These are phyloP conservation scores for Phlyctochytrium bullatum DNA, from an alignment of 192 early-diverging fungal species.

Conservation along the genomic window DNA sequence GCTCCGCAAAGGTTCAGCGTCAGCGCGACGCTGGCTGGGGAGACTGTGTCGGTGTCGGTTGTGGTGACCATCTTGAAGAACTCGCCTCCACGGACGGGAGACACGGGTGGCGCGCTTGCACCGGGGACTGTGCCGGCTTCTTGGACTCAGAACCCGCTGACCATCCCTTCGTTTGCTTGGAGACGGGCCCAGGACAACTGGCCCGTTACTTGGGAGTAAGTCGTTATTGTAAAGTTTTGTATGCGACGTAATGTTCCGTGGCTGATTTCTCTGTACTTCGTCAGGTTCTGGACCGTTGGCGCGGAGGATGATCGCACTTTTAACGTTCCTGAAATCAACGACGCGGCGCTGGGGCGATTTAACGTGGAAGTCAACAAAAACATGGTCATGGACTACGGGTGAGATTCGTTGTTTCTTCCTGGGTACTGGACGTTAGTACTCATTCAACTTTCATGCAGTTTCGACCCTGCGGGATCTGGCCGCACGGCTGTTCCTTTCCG, in stretches of 20 bases:
- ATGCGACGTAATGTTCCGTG: too few relatives aligned
- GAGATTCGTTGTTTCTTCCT: not conserved
- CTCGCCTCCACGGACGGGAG: not conserved
- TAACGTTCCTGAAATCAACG: too few relatives aligned
- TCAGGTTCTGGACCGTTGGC: too few relatives aligned
- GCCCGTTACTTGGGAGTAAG: constrained; percentile 2
- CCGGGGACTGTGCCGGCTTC: not conserved
- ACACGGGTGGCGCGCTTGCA: not conserved
- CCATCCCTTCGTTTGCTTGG: not conserved
- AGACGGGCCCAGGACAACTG: not conserved
- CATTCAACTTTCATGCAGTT: too few relatives aligned
- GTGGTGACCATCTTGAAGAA: not conserved
- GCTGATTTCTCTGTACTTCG: too few relatives aligned
- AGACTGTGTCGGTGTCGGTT: not conserved
- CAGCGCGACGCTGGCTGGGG: not conserved
- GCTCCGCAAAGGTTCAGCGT: not conserved
- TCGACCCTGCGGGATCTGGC: not conserved
- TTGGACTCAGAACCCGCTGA: not conserved
- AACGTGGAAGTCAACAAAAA: not conserved
- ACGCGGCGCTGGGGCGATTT: too few relatives aligned
- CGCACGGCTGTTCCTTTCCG: not conserved
- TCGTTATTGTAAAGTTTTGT: not conserved
- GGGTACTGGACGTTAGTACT: not conserved
- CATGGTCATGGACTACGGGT: not conserved
- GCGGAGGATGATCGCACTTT: too few relatives aligned